Percentiles rank a stretch among this genome's conserved stretches.
Evolutionary conservation across 78 protist species (phyloP).

Genomic region (Tieghemostelium lacteum): DNA sequence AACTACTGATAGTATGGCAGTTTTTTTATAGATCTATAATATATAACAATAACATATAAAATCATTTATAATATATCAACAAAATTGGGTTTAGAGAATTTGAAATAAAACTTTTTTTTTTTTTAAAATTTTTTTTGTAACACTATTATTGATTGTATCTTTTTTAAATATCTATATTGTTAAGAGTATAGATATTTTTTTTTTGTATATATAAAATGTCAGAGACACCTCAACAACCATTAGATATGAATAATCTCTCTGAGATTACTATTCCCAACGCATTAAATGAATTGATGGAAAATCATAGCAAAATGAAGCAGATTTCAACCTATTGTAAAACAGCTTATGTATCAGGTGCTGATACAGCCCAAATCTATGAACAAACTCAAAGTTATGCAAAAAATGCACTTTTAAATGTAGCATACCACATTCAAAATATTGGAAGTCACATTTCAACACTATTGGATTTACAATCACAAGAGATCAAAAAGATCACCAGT

Average conservation of each 20-base stretch:
- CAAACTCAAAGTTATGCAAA: constrained; percentile 72
- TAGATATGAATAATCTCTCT: constrained; percentile 43
- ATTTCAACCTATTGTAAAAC: constrained; percentile 59
- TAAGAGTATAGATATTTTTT: too few species aligned
- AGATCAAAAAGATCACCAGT: constrained; percentile 25
- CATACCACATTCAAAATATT: constrained; percentile 62
- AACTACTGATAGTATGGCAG: too few species aligned
- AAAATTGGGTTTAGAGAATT: too few species aligned
- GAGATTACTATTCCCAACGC: constrained; percentile 39
- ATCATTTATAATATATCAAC: too few species aligned
- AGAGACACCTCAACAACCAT: not conserved
- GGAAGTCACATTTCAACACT: constrained; percentile 58
- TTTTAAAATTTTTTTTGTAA: too few species aligned
- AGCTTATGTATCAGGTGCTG: constrained; percentile 32
- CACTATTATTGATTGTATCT: too few species aligned
- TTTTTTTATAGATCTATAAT: too few species aligned
- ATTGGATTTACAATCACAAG: constrained; percentile 38
- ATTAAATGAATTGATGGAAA: constrained; percentile 56
- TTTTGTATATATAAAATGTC: not conserved
- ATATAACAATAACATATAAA: too few species aligned
- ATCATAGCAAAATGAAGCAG: constrained; percentile 44
- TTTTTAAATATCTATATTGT: too few species aligned
- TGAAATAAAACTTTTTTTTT: too few species aligned
- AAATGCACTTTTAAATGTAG: constrained; percentile 66
- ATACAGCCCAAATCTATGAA: constrained; percentile 50